Conservation (phyloP, 805 yeast genomes). For the Candida succiphila region DNA sequence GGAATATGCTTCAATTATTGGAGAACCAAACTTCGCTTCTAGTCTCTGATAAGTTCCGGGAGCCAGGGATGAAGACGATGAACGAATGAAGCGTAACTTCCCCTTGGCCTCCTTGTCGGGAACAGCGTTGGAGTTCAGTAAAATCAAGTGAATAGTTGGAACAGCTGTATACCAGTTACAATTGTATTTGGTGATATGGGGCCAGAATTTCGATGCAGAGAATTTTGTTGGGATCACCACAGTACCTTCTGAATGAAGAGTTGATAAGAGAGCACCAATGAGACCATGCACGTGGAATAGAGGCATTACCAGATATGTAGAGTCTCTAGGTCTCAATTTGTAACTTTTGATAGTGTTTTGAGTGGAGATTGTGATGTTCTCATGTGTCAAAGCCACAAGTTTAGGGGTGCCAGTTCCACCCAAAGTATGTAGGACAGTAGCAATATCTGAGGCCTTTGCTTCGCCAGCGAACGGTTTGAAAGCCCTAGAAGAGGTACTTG, state of each 20-base stretch:
- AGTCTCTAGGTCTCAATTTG: slow-evolving; percentile 35
- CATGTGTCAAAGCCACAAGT: slow-evolving; percentile 63
- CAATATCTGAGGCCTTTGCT: slow-evolving; percentile 42
- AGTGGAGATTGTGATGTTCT: slow-evolving; percentile 51
- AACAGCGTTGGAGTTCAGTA: slow-evolving; percentile 45
- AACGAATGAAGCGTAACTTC: slow-evolving; percentile 53
- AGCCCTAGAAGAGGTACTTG: background rate
- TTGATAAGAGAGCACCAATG: slow-evolving; percentile 53
- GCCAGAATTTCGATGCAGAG: slow-evolving; percentile 54
- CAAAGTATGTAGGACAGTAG: slow-evolving; percentile 60
- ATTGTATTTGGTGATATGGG: slow-evolving; percentile 34
- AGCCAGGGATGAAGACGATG: slow-evolving; percentile 65
- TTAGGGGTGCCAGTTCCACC: slow-evolving; percentile 75
- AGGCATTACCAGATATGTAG: slow-evolving; percentile 65
- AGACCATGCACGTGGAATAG: slow-evolving; percentile 71
- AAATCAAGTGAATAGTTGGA: slow-evolving; percentile 65
- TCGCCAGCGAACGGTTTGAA: slow-evolving; percentile 5
- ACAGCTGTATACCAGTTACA: slow-evolving; percentile 74
- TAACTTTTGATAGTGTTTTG: slow-evolving; percentile 51
- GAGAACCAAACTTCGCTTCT: slow-evolving; percentile 49
- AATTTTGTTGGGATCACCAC: slow-evolving; percentile 54
- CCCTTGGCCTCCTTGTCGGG: slow-evolving; percentile 28
- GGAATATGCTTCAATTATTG: slow-evolving; percentile 70
- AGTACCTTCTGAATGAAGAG: slow-evolving; percentile 50
- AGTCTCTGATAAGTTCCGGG: slow-evolving; percentile 51